A percentile compares a stretch with the other conserved stretches of the same genome.
These are phyloP conservation scores for Ogataea naganishii DNA, from an alignment of 805 yeast genomes.

Conservation along the genomic window DNA sequence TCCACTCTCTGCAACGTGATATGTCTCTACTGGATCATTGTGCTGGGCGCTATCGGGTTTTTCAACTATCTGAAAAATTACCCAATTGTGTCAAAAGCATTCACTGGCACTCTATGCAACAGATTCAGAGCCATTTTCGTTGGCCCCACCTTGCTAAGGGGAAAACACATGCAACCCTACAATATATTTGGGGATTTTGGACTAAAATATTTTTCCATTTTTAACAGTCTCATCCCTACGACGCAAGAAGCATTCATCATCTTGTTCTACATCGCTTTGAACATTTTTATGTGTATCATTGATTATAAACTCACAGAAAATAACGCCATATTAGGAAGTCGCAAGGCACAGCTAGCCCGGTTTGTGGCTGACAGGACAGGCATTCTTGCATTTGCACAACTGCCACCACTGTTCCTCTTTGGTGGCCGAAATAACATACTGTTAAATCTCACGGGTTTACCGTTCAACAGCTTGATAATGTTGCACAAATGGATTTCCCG, in stretches of 20 bases:
- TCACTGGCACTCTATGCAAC: constrained; percentile 6
- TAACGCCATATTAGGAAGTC: constrained; percentile 11
- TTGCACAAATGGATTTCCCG: constrained; percentile 38
- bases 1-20: constrained; percentile 7
- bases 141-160: constrained; percentile 12
- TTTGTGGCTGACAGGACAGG: constrained; percentile 52
- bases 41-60: constrained; percentile 8
- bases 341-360: constrained; percentile 21
- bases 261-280: constrained; percentile 7
- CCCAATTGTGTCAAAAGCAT: constrained; percentile 3
- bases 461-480: constrained; percentile 30
- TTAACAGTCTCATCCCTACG: constrained; percentile 19
- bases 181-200: constrained; percentile 9
- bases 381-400: constrained; percentile 30
- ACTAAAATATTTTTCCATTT: constrained; percentile 2
- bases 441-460: constrained; percentile 44
- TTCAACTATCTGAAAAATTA: constrained; percentile 10
- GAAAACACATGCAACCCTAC: constrained; percentile 16
- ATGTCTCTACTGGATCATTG: constrained; percentile 15
- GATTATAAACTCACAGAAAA: constrained; percentile 8
- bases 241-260: constrained; percentile 15
- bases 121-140: constrained; percentile 11
- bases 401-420: constrained; percentile 44
- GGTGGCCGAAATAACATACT: constrained; percentile 52
- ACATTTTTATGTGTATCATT: constrained; percentile 4